Base-by-base conservation (phyloP, 768 basidiomycete species). In the Trametes maxima region DNA sequence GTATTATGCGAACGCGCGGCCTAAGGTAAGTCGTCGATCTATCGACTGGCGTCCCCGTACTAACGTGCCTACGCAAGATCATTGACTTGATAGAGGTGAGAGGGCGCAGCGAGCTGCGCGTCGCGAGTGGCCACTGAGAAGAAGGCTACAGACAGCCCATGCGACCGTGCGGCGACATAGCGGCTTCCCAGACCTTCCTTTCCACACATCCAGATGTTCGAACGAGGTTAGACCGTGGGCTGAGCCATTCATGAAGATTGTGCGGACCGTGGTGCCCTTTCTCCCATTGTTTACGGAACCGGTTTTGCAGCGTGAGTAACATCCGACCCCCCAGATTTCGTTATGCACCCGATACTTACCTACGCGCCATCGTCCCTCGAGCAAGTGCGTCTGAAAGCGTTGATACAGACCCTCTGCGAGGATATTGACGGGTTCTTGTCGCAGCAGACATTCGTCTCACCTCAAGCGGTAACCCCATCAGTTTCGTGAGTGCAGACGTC, bases 1-100 rank as follows among this genome's bases (percentile, higher is more conserved):
- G n/a, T 71, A 69, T 37, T 71, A 71, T 42, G 33, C 57, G 1
- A 52, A 57, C 24, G 70, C 70, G n/a, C 45, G 68, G 37, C 65
- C 67, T 24, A 57, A 51, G 43, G 68, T 71, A 59, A 57, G 70
- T 62, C 5, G 6, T 2, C 33, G 13, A 14, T 22, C 19, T 35
- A 36, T 25, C 33, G 37, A 0, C 7, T 43, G 22, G n/a, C n/a
- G 11, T 19, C 43, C 19, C 11, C 21, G 13, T 16, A 3, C 36
- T 52, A 21, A 45, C 3, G n/a, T 17, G 2, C 42, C 28, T 39
- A 36, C 21, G 11, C 44, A 28, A 68, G 67, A 68, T 68, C 42
- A 28, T 68, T 21, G 54, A 54, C 17, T 24, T 69, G 16, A 36
- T 67, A 14, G 68, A 69, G 64, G 67, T 68, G 42, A 49, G 57